Evolutionary conservation across 1,284 basidiomycete genomes (phyloP).

Genomic region (Ganoderma boninense): DNA sequence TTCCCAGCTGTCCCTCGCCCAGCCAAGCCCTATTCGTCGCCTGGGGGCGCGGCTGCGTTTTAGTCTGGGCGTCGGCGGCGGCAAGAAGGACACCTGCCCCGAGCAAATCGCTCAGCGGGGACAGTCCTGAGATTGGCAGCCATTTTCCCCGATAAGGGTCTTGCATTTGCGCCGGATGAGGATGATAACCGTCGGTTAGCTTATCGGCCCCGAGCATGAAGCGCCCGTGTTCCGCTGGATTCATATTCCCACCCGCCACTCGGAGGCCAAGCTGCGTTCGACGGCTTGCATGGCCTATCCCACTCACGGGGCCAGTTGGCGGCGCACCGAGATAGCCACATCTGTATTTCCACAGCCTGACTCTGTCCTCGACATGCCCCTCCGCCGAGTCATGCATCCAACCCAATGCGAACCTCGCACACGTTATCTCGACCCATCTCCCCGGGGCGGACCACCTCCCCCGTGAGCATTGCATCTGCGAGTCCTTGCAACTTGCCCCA

Average conservation of each 20-base stretch:
- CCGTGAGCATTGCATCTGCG: neutral
- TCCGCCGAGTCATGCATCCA: neutral
- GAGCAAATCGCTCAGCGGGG: neutral
- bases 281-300: neutral
- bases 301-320: neutral
- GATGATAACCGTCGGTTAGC: slow-evolving; percentile 18
- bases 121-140: neutral
- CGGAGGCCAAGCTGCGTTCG: neutral
- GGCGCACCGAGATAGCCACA: neutral
- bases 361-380: neutral
- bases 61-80: slow-evolving; percentile 6
- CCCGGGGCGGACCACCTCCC: neutral
- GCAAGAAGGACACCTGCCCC: slow-evolving; percentile 1
- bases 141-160: slow-evolving; percentile 6
- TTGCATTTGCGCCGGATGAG: neutral
- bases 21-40: slow-evolving; percentile 10
- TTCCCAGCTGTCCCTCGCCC: slow-evolving; percentile 17
- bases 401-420: slow-evolving; percentile 1
- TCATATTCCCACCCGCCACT: no score
- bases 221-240: neutral
- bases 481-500: neutral
- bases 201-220: slow-evolving; percentile 19
- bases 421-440: slow-evolving; percentile 3
- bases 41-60: neutral
- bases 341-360: neutral